Percentiles rank a stretch among this genome's conserved stretches.
phyloP scores from a whole-genome alignment of 1,284 basidiomycete species.

The Exobasidium rhododendri region DNA sequence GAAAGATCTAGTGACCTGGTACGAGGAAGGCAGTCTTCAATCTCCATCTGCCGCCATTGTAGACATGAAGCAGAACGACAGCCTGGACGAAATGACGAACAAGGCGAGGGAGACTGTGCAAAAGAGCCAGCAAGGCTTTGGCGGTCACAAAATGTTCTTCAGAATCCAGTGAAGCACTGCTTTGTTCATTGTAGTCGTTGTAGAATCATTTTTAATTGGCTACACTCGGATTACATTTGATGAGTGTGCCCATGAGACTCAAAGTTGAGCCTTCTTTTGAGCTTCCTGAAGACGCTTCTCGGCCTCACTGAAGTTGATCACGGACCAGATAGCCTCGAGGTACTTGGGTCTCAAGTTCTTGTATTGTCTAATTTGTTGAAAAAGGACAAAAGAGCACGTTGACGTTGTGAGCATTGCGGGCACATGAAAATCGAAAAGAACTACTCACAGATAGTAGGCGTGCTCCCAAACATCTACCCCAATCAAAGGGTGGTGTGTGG shows the following conservation, averaged over 20 bases:
- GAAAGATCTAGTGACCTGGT: conserved; percentile 60
- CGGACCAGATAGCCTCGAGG: conserved; percentile 54
- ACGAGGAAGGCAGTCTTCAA: conserved; percentile 58
- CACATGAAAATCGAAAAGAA: background rate
- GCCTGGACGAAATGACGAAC: background rate
- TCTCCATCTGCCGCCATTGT: conserved; percentile 8
- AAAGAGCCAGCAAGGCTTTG: background rate
- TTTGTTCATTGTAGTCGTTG: background rate
- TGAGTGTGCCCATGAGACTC: too few relatives aligned
- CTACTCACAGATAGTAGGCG: conserved; percentile 55
- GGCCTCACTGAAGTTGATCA: conserved; percentile 54
- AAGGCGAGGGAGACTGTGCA: background rate
- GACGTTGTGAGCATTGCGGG: background rate
- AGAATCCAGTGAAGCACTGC: background rate
- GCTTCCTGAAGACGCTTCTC: conserved; percentile 50
- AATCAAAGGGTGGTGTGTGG: conserved; percentile 80
- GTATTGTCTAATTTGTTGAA: conserved; percentile 12
- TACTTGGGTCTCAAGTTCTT: conserved; percentile 26
- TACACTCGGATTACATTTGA: too few relatives aligned
- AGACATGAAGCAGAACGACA: background rate
- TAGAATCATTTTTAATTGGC: background rate
- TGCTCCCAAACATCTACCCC: conserved; percentile 98
- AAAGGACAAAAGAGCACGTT: background rate
- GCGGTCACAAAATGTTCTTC: conserved; percentile 7
- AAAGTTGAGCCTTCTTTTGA: conserved; percentile 28